Evolutionary conservation across 2,329 filamentous ascomycete genomes (phyloP), one percentile per base, ranked within the genome.

Genomic region (Chrysoporthe austroafricana): DNA sequence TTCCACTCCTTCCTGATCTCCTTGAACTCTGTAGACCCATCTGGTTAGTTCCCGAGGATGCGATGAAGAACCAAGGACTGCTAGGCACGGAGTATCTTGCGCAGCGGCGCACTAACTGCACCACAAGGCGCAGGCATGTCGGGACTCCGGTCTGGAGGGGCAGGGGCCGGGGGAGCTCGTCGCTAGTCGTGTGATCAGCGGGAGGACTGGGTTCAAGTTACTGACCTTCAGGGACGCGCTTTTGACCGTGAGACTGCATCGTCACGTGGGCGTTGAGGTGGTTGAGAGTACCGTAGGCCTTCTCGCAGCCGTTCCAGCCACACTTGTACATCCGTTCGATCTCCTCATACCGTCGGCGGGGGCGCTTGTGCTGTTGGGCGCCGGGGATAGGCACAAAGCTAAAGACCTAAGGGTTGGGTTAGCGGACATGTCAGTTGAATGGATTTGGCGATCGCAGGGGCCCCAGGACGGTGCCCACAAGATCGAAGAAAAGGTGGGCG

Each of bases 251-350:
- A 70, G 93, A 96, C 79, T 99, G 96, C 96, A 98, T 98, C 16
- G 96, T 98, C 61, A 99, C 96, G 76, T 99, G 96, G 50, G 96
- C 96, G 77, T 99, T 99, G 73, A 99, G 79, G 78, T 99, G 96
- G 79, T 99, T 99, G 70, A 99, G 82, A 60, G 96, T 99, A 69
- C 96, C 96, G 74, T 99, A 99, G 2, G 96, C 96, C 82, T 99
- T 99, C 80, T 99, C 96, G 77, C 96, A 99, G 9, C 94, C 94
- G 72, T 97, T 95, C 93, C 94, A 98, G 36, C 95, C 96, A 77
- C 96, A 99, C 81, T 98, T 98, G 85, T 99, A 98, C 96, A 99
- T 98, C 77, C 96, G 90, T 83, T 99, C 96, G 74, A 99, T 99
- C 78, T 99, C 96, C 80, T 99, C 96, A 75, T 97, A 99, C 64